These are phyloP conservation scores for Suillus spraguei DNA, from an alignment of 768 basidiomycete genomes.

Conservation along the genomic window DNA sequence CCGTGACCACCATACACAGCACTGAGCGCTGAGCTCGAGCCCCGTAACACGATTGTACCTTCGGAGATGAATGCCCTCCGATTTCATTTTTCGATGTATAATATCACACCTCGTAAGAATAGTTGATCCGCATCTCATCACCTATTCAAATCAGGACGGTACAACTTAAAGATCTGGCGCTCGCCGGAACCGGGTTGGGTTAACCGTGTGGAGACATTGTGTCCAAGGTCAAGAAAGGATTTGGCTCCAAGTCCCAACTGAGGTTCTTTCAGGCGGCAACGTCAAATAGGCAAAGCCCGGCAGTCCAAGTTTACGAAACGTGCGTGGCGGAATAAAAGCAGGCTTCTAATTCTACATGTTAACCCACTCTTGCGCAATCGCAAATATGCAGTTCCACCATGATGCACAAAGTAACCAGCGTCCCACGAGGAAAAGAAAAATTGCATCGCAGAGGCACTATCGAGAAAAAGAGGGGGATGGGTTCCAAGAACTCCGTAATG, in stretches of 20 bases:
- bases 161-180: background rate
- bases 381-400: background rate
- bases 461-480: constrained; percentile 35
- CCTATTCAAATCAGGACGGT: background rate
- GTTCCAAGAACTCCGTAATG: constrained; percentile 31
- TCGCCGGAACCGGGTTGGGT: background rate
- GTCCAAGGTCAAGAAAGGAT: too few species aligned
- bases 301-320: background rate
- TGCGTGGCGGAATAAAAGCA: constrained; percentile 1
- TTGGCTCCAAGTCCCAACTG: too few species aligned
- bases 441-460: constrained; percentile 29
- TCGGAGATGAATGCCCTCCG: background rate
- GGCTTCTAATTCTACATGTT: background rate
- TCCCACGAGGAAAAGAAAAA: constrained; percentile 9
- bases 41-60: too few species aligned
- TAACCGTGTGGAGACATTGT: too few species aligned
- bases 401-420: background rate
- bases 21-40: too few species aligned
- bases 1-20: too few species aligned
- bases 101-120: background rate
- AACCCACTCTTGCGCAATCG: background rate
- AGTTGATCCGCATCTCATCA: background rate
- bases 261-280: too few species aligned
- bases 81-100: background rate
- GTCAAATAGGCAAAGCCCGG: too few species aligned